Evolutionary conservation across 169 alveolate species (phyloP), one percentile per base, ranked within the genome.

Genomic region (Plasmodium berghei): DNA sequence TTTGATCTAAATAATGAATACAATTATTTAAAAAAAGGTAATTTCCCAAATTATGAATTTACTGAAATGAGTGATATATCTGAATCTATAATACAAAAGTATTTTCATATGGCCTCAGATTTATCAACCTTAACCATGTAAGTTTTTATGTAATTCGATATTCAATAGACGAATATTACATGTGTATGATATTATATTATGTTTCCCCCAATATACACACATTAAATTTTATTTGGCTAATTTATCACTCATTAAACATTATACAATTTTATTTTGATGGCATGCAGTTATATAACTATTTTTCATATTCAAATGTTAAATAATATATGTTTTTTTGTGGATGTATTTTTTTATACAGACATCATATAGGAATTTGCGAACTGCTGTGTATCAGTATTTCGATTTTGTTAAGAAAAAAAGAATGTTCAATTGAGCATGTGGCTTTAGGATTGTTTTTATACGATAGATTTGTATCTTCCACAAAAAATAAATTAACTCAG

Each of bases 61-160:
- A 67, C 24, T 14, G 90, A 72, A 71, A 55, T 83, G 70, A 66
- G 85, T 72, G 48, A 59, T 42, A 72, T 56, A 16, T 22, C 90
- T 10, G 69, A 83, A 61, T 66, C 90, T 1, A 83, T 83, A 14
- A 83, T 83, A 61, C 80, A 83, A 16, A 83, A 67, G 58, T 83
- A 83, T 61, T 83, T 83, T 16, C 55, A 72, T 48, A 66, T 83
- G 90, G 90, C 90, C 22, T 42, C 90, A 1, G 90, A 83, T 22
- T 83, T 67, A 26, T 67, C 90, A 14, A 83, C 90, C 16, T 45
- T 83, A 72, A 83, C 90, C n/a, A 61, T 83, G 90, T 83, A 83
- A 83, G 77, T 55, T 20, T 4, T 24, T 9, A 63, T 34, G 62
- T 5, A 56, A 48, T 34, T 34, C 42, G 42, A 4, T 34, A 4